A percentile compares a stretch with the other conserved stretches of the same genome.
Evolutionary conservation across 306 rosid species (phyloP).

Genomic region (Rubus parviflorus): DNA sequence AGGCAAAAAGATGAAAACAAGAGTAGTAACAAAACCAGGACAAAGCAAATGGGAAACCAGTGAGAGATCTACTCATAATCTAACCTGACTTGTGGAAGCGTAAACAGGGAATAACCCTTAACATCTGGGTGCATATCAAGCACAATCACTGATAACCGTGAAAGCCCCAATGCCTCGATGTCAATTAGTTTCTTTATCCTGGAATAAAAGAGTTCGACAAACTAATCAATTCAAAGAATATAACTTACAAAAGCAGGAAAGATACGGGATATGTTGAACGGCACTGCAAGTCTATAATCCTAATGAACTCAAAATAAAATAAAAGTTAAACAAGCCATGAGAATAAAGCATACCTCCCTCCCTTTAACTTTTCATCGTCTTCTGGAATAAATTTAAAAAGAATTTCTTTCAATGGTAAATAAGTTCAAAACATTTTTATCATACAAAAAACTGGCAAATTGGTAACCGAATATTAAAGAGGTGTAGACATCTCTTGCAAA

Average conservation of each 20-base stretch:
- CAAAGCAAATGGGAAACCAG: background rate
- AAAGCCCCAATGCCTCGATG: constrained; percentile 74
- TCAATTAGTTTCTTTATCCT: constrained; percentile 91
- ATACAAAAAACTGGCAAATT: no score
- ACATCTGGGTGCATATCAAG: constrained; percentile 77
- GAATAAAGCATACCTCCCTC: background rate
- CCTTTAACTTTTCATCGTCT: background rate
- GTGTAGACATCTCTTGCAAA: background rate
- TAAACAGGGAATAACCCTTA: constrained; percentile 80
- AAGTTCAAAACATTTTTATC: no score
- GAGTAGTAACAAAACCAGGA: background rate
- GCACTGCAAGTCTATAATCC: constrained; percentile 11
- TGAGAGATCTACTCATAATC: constrained; percentile 1
- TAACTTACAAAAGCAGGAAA: background rate
- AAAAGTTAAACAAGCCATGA: background rate
- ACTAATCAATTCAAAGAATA: background rate
- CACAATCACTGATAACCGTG: constrained; percentile 66
- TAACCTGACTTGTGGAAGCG: constrained; percentile 98
- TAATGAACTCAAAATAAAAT: background rate
- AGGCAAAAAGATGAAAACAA: background rate
- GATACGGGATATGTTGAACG: background rate
- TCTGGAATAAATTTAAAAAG: background rate
- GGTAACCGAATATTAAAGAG: no score
- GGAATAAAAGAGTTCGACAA: constrained; percentile 10
- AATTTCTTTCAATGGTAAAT: no score